Evolutionary conservation across 192 early-diverging fungal species (phyloP), one percentile per base, ranked within the genome.

Genomic region (Rhizoclosmatium globosum): DNA sequence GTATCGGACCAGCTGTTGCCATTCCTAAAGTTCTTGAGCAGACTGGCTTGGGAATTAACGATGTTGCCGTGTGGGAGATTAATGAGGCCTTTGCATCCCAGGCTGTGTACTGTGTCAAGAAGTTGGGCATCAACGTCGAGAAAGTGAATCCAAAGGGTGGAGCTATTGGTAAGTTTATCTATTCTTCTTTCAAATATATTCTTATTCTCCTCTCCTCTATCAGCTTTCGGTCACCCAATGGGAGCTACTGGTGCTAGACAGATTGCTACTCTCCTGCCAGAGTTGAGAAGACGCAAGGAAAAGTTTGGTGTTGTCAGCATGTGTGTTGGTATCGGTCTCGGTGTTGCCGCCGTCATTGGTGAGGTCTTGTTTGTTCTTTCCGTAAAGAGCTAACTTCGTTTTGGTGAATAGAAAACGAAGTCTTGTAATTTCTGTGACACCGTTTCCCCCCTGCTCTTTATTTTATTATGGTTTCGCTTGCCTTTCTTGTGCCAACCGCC

Each of bases 41-140:
- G 83, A 90, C 93, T 44, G 94, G 94, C 2, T 82, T 98, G 74
- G 84, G 78, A 45, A 61, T 94, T 60, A 83, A 89, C 60, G 94
- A 98, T 81, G 89, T 98, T 45, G 96, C 94, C 74, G 83, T 98
- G 71, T 94, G 87, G 72, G 96, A 99, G 79, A 92, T 99, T 77
- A 99, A 99, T 87, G 97, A 98, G 87, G 97, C 97, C 38, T 98
- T 99, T 86, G 97, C 97, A 44, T 98, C 96, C 66, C 96, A 99
- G 87, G 94, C 96, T 15, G 92, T 97, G 48, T 97, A 95, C 91
- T 94, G 90, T 71, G 89, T 94, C 50, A 92, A 97, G 84, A 94
- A 95, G 83, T 92, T 96, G 50, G 92, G 91, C 39, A 92, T 99
- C 67, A 89, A 91, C 77, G 81, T 92, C 82, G 91, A 94, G 71